Percentiles rank a stretch among this genome's conserved stretches.
Evolutionary conservation across 352 stramenopile species (phyloP).

Genomic region (Pythium phragmitis): DNA sequence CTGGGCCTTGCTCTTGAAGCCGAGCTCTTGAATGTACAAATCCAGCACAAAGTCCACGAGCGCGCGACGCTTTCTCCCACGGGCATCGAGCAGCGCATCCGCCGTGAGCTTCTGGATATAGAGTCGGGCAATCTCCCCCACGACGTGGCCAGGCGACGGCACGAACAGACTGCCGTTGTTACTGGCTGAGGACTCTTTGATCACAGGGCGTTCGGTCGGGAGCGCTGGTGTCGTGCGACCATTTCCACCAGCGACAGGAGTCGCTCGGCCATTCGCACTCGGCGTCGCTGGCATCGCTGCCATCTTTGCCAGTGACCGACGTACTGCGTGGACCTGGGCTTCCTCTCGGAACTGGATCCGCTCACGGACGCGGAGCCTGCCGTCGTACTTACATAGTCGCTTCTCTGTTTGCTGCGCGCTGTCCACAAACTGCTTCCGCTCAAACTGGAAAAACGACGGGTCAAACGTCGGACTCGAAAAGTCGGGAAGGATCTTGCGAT

Average conservation of each 20-base stretch:
- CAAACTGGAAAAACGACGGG: conserved; percentile 48
- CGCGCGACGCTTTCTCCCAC: conserved; percentile 36
- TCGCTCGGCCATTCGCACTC: background rate
- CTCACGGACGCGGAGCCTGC: conserved; percentile 37
- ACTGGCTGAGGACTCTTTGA: conserved; percentile 2
- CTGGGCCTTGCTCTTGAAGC: conserved; percentile 56
- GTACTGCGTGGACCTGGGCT: conserved; percentile 25
- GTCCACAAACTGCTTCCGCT: conserved; percentile 41
- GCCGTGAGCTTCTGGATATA: conserved; percentile 60
- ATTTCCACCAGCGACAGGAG: conserved; percentile 9
- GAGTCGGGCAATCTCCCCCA: conserved; percentile 58
- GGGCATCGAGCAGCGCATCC: conserved; percentile 37
- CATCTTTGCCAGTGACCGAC: conserved; percentile 20
- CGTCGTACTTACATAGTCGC: conserved; percentile 34
- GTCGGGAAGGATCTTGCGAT: conserved; percentile 58
- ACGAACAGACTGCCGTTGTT: conserved; percentile 11
- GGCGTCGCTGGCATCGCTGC: conserved; percentile 2
- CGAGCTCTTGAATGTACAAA: conserved; percentile 60
- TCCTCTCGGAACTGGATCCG: conserved; percentile 43
- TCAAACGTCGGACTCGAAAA: conserved; percentile 56
- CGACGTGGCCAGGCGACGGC: conserved; percentile 31
- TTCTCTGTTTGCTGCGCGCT: conserved; percentile 44
- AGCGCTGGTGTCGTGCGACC: conserved; percentile 12
- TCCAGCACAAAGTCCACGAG: conserved; percentile 58
- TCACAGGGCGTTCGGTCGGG: conserved; percentile 1